phyloP scores from a whole-genome alignment of 257 asterid genomes.

The Gentiana dahurica region DNA sequence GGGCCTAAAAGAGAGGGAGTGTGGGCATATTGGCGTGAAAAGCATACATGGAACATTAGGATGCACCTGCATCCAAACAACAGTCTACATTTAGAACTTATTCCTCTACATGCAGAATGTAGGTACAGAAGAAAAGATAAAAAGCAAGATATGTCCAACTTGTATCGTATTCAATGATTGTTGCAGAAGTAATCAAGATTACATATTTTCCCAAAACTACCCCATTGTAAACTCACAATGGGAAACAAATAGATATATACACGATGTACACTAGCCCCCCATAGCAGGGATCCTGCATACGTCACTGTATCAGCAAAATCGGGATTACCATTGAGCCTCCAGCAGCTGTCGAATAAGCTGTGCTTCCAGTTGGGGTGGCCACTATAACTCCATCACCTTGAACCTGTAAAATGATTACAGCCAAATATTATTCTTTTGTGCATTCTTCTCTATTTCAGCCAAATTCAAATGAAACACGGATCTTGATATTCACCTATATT shows the following conservation, averaged over 20 bases:
- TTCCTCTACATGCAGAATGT: neutral
- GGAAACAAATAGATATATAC: too few relatives aligned
- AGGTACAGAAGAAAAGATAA: too few relatives aligned
- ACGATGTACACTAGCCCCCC: too few relatives aligned
- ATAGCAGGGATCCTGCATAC: too few relatives aligned
- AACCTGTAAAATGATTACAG: constrained; percentile 33
- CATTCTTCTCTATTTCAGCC: neutral
- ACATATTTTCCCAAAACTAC: too few relatives aligned
- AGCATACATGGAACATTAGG: constrained; percentile 99
- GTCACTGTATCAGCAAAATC: neutral
- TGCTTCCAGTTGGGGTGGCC: constrained; percentile 99
- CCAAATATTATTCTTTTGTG: neutral
- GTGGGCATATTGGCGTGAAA: constrained; percentile 95
- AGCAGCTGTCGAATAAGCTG: constrained; percentile 98
- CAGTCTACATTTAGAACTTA: neutral
- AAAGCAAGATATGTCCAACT: too few relatives aligned
- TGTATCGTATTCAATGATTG: too few relatives aligned
- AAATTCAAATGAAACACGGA: neutral
- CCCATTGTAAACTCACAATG: too few relatives aligned
- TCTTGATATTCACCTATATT: constrained; percentile 7
- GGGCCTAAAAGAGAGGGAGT: constrained; percentile 98
- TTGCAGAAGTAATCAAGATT: too few relatives aligned
- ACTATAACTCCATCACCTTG: constrained; percentile 99
- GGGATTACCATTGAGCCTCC: constrained; percentile 95
- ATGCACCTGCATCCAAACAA: constrained; percentile 59